These are phyloP conservation scores for Alternaria dauci DNA, from an alignment of 2,329 filamentous ascomycete genomes.

Conservation along the genomic window DNA sequence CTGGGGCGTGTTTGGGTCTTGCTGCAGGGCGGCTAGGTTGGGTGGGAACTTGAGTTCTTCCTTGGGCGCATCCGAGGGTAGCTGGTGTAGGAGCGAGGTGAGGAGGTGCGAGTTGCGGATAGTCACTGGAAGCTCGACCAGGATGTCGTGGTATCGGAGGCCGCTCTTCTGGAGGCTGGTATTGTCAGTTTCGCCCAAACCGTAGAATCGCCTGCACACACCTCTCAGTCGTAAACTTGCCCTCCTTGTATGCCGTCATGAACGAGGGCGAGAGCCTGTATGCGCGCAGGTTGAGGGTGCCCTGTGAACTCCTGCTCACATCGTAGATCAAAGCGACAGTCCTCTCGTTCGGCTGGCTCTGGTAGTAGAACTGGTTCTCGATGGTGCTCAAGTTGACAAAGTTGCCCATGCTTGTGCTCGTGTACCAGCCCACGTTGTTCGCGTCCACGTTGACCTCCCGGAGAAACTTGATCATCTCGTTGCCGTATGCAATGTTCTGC, in stretches of 20 bases:
- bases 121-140: constrained; percentile 86
- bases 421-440: constrained; percentile 98
- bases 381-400: constrained; percentile 95
- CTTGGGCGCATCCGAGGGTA: constrained; percentile 72
- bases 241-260: constrained; percentile 92
- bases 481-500: constrained; percentile 86
- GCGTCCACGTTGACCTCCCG: constrained; percentile 98
- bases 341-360: constrained; percentile 87
- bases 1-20: constrained; percentile 65
- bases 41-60: constrained; percentile 77
- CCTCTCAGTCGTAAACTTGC: constrained; percentile 97
- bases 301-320: constrained; percentile 92
- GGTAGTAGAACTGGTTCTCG: constrained; percentile 98
- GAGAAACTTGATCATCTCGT: constrained; percentile 95
- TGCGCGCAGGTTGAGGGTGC: constrained; percentile 85
- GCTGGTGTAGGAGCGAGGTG: constrained; percentile 92
- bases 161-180: constrained; percentile 90
- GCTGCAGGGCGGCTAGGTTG: constrained; percentile 79
- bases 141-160: constrained; percentile 90
- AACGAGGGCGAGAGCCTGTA: constrained; percentile 90
- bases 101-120: constrained; percentile 98
- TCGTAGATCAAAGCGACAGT: constrained; percentile 93
- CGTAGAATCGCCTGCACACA: constrained; percentile 61
- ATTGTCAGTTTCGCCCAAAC: constrained; percentile 22
- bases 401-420: constrained; percentile 97